Evolutionary conservation across 1,139 yeast genomes (phyloP).

Genomic region (Pichia sp.): DNA sequence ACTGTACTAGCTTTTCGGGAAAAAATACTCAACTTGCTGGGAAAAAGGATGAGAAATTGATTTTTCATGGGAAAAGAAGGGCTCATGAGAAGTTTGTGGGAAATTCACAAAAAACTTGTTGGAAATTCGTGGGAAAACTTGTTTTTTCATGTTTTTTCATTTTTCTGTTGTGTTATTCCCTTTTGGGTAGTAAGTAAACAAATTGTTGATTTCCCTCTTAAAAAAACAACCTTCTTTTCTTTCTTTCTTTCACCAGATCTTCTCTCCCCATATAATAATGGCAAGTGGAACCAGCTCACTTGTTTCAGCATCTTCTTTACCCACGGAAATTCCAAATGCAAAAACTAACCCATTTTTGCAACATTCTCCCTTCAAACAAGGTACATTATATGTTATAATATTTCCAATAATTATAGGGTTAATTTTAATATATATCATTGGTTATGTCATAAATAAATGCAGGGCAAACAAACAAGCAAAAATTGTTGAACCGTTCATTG

Average conservation of each 20-base stretch:
- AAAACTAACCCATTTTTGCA: constrained; percentile 17
- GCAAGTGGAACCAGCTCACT: background rate
- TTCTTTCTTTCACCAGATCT: background rate
- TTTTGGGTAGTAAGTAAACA: background rate
- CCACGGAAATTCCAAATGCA: background rate
- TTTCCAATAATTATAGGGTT: constrained; percentile 17
- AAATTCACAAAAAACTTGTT: background rate
- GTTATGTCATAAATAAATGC: constrained; percentile 13
- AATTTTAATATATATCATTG: constrained; percentile 14
- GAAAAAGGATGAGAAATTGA: background rate
- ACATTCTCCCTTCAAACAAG: constrained; percentile 12
- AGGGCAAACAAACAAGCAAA: constrained; percentile 15
- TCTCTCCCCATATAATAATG: background rate
- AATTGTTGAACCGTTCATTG: constrained; percentile 12
- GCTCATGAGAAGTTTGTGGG: background rate
- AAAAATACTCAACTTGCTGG: background rate
- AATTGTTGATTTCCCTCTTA: background rate
- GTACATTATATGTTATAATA: constrained; percentile 18
- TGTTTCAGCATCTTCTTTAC: background rate
- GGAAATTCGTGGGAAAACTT: background rate
- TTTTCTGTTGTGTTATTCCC: too few species aligned
- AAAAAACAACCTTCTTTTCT: background rate
- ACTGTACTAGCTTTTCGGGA: background rate
- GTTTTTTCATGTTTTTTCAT: too few species aligned
- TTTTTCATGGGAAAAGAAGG: background rate